Conservation (phyloP, 345 rosid genomes). For the Heritiera littoralis region DNA sequence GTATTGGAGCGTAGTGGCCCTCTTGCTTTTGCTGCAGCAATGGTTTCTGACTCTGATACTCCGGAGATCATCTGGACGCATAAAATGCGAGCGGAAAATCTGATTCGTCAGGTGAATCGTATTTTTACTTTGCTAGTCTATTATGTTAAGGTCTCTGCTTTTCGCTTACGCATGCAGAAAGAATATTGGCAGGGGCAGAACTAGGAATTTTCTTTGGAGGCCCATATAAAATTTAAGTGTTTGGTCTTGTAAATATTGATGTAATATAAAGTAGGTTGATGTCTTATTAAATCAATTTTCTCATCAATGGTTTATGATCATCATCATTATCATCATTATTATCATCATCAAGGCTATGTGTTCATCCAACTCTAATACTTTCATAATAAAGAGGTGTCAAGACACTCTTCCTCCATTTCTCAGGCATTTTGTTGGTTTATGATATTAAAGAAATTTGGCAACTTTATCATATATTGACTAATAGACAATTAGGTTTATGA, state of each 20-base stretch:
- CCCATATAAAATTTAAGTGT: neutral
- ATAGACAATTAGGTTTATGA: neutral
- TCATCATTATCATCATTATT: no score
- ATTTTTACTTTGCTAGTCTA: neutral
- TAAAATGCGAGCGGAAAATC: slow-evolving; percentile 99
- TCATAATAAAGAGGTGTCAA: no score
- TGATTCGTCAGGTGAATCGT: slow-evolving; percentile 71
- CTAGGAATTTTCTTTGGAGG: slow-evolving; percentile 2
- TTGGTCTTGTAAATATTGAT: neutral
- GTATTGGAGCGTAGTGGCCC: slow-evolving; percentile 98
- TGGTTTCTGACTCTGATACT: slow-evolving; percentile 99
- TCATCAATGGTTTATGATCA: neutral
- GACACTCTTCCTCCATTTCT: no score
- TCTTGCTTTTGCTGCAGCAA: slow-evolving; percentile 95
- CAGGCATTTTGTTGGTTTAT: no score
- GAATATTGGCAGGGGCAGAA: neutral
- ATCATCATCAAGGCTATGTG: no score
- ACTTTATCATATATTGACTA: neutral
- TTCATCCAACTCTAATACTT: no score
- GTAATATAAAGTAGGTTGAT: slow-evolving; percentile 4
- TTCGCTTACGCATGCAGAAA: slow-evolving; percentile 8
- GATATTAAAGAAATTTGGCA: neutral
- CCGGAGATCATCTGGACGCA: slow-evolving; percentile 99
- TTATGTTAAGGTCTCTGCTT: neutral
- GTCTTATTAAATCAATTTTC: neutral